Evolutionary conservation across 108 stramenopile genomes (phyloP).

Genomic region (Pseudonitzschia multiseries): DNA sequence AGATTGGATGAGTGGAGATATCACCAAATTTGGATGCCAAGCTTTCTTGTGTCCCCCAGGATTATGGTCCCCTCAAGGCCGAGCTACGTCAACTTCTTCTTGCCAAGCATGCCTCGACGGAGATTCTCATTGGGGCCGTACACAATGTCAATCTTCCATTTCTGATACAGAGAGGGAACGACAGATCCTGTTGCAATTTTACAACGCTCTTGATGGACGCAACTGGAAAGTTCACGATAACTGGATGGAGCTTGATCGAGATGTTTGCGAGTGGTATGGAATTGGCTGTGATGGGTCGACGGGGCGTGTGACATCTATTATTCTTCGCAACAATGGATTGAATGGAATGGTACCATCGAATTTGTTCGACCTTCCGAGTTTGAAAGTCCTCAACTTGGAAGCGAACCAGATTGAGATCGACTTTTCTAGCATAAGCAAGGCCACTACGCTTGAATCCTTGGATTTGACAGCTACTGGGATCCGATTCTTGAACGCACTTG

Average conservation of each 20-base stretch:
- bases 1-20: conserved; percentile 60
- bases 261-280: conserved; percentile 69
- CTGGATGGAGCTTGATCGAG: conserved; percentile 32
- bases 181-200: conserved; percentile 47
- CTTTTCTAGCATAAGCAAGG: conserved; percentile 32
- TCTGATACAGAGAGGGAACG: conserved; percentile 35
- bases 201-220: conserved; percentile 36
- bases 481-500: conserved; percentile 27
- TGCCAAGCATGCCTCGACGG: conserved; percentile 11
- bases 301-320: conserved; percentile 51
- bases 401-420: conserved; percentile 34
- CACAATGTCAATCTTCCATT: conserved; percentile 30
- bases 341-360: conserved; percentile 29
- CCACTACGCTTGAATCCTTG: conserved; percentile 32
- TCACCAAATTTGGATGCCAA: conserved; percentile 61
- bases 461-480: conserved; percentile 37
- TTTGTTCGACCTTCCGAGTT: conserved; percentile 30
- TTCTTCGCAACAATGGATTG: conserved; percentile 63
- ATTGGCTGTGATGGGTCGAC: conserved; percentile 52
- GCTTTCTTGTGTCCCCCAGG: conserved; percentile 75
- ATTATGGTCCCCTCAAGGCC: conserved; percentile 52
- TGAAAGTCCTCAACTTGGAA: conserved; percentile 30
- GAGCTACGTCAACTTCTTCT: conserved; percentile 14
- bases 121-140: conserved; percentile 24
- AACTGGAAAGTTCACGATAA: conserved; percentile 31